Conservation (phyloP, 1,284 basidiomycete genomes). For the Malassezia nana region DNA sequence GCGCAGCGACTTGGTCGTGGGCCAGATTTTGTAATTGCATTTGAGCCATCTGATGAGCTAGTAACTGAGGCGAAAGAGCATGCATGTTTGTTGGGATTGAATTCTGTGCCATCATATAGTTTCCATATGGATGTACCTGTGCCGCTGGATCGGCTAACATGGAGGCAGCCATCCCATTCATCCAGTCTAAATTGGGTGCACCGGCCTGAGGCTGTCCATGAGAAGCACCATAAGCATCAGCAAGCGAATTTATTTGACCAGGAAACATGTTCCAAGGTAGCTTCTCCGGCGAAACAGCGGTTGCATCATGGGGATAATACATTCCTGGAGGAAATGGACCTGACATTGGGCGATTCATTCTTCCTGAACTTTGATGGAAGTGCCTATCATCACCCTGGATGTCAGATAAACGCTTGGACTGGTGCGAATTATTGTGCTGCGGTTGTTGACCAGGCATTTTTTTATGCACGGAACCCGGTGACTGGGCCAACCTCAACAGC, state of each 20-base stretch:
- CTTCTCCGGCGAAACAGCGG: neutral
- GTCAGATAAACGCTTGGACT: neutral
- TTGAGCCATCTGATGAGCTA: conserved; percentile 7
- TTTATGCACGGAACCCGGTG: neutral
- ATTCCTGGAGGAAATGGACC: neutral
- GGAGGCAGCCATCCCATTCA: conserved; percentile 4
- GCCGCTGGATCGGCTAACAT: neutral
- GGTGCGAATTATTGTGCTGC: neutral
- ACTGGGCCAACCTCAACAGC: neutral
- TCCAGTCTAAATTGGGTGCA: conserved; percentile 1
- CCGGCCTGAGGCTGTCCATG: conserved; percentile 15
- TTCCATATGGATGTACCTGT: neutral
- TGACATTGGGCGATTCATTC: neutral
- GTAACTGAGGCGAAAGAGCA: neutral
- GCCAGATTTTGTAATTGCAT: conserved; percentile 12
- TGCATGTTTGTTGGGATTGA: neutral
- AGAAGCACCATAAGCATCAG: conserved; percentile 17
- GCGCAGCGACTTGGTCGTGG: conserved; percentile 10
- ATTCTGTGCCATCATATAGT: neutral
- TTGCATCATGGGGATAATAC: neutral
- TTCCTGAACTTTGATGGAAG: neutral
- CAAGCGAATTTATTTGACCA: neutral
- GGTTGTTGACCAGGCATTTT: neutral
- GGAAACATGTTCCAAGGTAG: conserved; percentile 5
- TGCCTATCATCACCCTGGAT: neutral